Percentiles rank a stretch among this genome's conserved stretches.
Conservation (phyloP, 441 rosid genomes). For the Populus hybrid region DNA sequence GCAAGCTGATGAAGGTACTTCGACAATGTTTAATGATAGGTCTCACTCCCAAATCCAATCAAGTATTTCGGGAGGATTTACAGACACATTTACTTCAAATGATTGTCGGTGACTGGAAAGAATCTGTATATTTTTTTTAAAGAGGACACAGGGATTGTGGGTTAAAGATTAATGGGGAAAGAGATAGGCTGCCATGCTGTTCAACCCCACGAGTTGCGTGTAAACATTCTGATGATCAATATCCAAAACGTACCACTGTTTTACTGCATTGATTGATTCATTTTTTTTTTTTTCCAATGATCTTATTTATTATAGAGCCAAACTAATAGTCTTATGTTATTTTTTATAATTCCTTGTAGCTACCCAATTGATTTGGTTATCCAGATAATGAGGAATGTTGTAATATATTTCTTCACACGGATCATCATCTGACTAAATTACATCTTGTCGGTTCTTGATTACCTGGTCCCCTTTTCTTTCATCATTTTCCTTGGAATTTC, state of each 20-base stretch:
- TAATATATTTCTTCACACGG: neutral
- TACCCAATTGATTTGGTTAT: conserved; percentile 1
- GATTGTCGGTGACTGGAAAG: conserved; percentile 17
- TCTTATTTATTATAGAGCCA: neutral
- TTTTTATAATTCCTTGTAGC: conserved; percentile 4
- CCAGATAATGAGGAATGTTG: neutral
- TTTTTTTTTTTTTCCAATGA: neutral
- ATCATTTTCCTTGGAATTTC: neutral
- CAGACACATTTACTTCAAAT: conserved; percentile 18
- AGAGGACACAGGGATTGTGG: neutral
- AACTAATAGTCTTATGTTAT: neutral
- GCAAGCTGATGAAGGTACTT: conserved; percentile 36
- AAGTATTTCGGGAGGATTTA: conserved; percentile 21
- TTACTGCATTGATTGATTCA: neutral
- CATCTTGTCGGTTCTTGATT: neutral
- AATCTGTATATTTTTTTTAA: neutral
- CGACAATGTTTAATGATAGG: conserved; percentile 21
- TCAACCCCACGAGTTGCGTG: neutral
- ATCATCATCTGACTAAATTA: neutral
- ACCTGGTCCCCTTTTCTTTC: neutral
- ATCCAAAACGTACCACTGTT: neutral
- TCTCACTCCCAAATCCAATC: conserved; percentile 18
- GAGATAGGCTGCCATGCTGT: neutral
- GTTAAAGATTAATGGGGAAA: neutral
- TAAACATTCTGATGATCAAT: neutral